phyloP scores from a whole-genome alignment of 2,329 filamentous ascomycete genomes.

The Moelleriella libera region DNA sequence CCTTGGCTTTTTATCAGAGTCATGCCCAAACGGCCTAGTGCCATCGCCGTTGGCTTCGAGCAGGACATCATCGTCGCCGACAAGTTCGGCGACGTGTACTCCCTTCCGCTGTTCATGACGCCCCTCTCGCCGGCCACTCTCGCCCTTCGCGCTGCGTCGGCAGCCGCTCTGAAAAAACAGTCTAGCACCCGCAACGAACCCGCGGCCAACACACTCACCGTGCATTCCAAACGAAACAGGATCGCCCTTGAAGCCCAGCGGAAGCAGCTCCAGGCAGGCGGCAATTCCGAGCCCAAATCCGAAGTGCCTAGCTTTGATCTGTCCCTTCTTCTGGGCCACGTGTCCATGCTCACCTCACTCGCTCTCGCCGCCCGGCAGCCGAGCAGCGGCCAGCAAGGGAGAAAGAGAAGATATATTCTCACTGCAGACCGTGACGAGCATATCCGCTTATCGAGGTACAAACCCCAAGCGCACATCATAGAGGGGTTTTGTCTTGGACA shows the following conservation, averaged over 20 bases:
- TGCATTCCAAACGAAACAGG: conserved; percentile 50
- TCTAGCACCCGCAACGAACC: conserved; percentile 21
- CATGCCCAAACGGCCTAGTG: conserved; percentile 84
- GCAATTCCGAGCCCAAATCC: conserved; percentile 9
- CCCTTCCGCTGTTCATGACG: conserved; percentile 49
- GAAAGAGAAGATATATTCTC: conserved; percentile 33
- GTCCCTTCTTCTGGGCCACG: conserved; percentile 74
- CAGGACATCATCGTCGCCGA: conserved; percentile 70
- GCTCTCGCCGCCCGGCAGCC: conserved; percentile 24
- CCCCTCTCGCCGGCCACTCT: conserved; percentile 7
- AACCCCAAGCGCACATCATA: conserved; percentile 75
- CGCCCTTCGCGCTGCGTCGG: conserved; percentile 3
- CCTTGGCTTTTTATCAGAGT: conserved; percentile 27
- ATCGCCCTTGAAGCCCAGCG: conserved; percentile 45
- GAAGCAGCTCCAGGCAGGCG: conserved; percentile 23
- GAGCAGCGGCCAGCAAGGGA: conserved; percentile 12
- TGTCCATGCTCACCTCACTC: conserved; percentile 83
- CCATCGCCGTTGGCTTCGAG: conserved; percentile 56
- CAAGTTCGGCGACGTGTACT: conserved; percentile 95
- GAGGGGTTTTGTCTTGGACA: conserved; percentile 85
- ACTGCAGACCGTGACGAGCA: conserved; percentile 52
- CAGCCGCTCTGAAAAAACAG: neutral
- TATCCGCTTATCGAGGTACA: conserved; percentile 71
- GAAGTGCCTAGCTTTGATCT: conserved; percentile 50
- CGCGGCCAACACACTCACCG: conserved; percentile 43